Evolutionary conservation across 345 rosid genomes (phyloP).

Genomic region (Aquilaria malaccensis): DNA sequence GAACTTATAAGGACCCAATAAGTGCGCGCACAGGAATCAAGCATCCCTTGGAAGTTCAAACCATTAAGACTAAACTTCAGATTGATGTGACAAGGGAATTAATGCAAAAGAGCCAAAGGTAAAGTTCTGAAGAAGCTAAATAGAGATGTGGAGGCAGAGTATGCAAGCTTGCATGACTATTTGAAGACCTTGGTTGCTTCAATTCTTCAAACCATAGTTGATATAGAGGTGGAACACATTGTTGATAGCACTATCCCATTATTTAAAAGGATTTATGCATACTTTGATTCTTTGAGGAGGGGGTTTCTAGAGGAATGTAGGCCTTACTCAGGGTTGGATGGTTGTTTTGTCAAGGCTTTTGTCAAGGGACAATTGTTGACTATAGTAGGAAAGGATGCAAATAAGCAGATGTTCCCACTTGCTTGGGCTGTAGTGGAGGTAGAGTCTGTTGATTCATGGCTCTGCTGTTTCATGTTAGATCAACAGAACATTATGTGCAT

Average conservation of each 20-base stretch:
- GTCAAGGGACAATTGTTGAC: neutral
- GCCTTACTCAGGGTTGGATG: neutral
- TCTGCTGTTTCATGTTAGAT: neutral
- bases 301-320: neutral
- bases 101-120: neutral
- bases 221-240: neutral
- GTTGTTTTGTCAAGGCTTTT: neutral
- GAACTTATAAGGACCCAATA: no score
- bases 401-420: slow-evolving; percentile 4
- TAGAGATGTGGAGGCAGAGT: neutral
- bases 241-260: neutral
- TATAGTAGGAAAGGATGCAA: neutral
- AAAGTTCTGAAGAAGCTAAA: neutral
- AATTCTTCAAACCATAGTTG: neutral
- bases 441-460: neutral
- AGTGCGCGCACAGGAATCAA: no score
- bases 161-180: neutral
- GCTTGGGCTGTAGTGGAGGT: neutral
- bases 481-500: no score
- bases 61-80: no score
- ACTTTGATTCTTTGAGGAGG: neutral
- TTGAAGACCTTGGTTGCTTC: neutral
- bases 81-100: neutral
- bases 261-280: neutral
- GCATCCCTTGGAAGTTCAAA: no score